Base-by-base conservation (phyloP, 768 basidiomycete species). In the Peribolospora baueri region DNA sequence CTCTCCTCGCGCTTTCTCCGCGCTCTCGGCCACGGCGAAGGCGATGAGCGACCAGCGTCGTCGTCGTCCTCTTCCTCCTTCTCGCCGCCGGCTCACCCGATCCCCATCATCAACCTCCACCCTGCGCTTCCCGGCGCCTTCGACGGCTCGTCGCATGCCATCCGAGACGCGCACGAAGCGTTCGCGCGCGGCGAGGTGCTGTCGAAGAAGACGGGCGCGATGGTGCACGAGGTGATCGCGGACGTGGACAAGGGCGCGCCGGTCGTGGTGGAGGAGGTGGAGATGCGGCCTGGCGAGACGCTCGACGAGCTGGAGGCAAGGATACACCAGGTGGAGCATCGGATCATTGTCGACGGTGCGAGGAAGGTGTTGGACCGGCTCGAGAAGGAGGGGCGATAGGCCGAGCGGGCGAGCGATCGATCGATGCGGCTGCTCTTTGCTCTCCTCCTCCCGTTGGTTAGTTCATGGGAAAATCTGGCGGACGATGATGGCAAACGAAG, bases 111-210 rank as follows among this genome's bases (percentile, higher is more conserved):
- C 71, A 98, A 97, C 65, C 72, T 98, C 4, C 93, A 97, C 63
- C 93, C 93, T 5, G 93, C 93, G 4, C 70, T 98, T 2, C 91
- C 91, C 0, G 87, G 88, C 2, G 78, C 81, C n/a, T 98, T 98
- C 62, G 88, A 93, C 61, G 93, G 93, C 5, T 79, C 84, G n/a
- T 25, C 62, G 46, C 75, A 84, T 62, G 87, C 90, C 1, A 82
- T 95, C 54, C 77, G 82, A 59, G 72, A 91, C 8, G 86, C 90
- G 3, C 88, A 77, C 64, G 84, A 85, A 58, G 88, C 87, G 0
- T 93, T 84, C 65, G 75, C 82, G 47, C 43, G 38, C 50, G 47
- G 25, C 39, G 38, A 72, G 54, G 84, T 85, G 0, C 81, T 90
- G 65, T 80, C 90, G 50, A 70, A 72, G 41, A 72, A 74, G 56